These are phyloP conservation scores for Ampelocalamus luodianensis DNA, from an alignment of 176 grass and related monocot genomes.

Conservation along the genomic window DNA sequence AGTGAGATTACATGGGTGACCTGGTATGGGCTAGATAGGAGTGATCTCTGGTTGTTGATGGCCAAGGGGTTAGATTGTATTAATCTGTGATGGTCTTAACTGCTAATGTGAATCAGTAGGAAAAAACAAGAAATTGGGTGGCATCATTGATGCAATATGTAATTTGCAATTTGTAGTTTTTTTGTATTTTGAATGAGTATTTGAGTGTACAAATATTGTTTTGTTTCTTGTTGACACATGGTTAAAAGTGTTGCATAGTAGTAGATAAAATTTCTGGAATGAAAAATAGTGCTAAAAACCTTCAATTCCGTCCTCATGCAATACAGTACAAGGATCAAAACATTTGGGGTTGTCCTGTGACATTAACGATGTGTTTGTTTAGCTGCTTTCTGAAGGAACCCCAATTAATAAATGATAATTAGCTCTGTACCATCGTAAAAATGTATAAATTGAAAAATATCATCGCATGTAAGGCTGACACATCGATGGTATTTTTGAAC, in stretches of 20 bases:
- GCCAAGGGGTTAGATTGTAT: not conserved
- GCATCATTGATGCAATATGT: not conserved
- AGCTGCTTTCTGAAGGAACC: not conserved
- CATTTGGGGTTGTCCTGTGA: not conserved
- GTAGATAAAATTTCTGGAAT: not conserved
- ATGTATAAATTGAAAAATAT: too few relatives aligned
- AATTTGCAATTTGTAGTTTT: not conserved
- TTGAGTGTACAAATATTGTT: not conserved
- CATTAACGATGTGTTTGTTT: not conserved
- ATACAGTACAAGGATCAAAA: not conserved
- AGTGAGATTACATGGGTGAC: not conserved
- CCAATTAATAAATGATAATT: not conserved
- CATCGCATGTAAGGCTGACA: too few relatives aligned
- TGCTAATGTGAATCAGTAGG: not conserved
- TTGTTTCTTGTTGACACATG: not conserved
- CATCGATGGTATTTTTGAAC: too few relatives aligned
- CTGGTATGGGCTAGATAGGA: not conserved
- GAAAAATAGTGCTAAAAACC: not conserved
- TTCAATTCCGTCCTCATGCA: not conserved
- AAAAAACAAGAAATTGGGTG: not conserved
- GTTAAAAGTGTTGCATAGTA: not conserved
- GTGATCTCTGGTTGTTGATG: not conserved
- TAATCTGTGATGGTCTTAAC: not conserved
- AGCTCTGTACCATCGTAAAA: too few relatives aligned
- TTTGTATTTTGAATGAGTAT: conserved; percentile 2